phyloP scores from a whole-genome alignment of 202 grass and related monocot genomes.

The Saccharum hybrid region DNA sequence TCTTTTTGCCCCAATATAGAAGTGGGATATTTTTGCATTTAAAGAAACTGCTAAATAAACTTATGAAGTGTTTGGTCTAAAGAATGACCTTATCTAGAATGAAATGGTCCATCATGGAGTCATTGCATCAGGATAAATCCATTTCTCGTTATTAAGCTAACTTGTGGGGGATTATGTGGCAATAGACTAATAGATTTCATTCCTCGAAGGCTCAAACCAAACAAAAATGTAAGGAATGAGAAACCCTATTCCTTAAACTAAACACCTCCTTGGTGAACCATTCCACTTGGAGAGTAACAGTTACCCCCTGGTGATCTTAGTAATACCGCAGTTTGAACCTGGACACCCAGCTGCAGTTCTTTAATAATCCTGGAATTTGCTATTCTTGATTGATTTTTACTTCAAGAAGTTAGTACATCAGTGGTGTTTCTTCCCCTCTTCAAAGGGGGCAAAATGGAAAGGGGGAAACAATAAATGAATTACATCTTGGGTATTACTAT shows the following conservation, averaged over 20 bases:
- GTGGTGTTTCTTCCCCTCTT: slow-evolving; percentile 30
- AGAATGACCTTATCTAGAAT: too few species aligned
- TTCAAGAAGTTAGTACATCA: slow-evolving; percentile 46
- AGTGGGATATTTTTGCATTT: neutral
- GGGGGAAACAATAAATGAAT: slow-evolving; percentile 44
- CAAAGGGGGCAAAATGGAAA: neutral
- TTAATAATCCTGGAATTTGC: neutral
- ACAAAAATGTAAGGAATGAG: neutral
- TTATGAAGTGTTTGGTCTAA: neutral
- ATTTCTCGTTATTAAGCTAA: neutral
- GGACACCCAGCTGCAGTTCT: neutral
- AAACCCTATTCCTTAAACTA: neutral
- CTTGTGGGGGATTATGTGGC: neutral
- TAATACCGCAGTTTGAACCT: neutral
- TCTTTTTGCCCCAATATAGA: neutral
- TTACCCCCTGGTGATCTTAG: neutral
- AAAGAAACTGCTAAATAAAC: neutral
- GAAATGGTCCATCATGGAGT: neutral
- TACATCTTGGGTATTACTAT: slow-evolving; percentile 24
- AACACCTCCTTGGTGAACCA: neutral
- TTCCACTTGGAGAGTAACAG: neutral
- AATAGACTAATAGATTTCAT: neutral
- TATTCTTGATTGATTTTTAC: slow-evolving; percentile 16
- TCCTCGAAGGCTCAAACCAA: neutral
- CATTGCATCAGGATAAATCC: neutral